A percentile compares a stretch with the other conserved stretches of the same genome.
Conservation (phyloP, 805 yeast genomes). For the Candida boidinii region DNA sequence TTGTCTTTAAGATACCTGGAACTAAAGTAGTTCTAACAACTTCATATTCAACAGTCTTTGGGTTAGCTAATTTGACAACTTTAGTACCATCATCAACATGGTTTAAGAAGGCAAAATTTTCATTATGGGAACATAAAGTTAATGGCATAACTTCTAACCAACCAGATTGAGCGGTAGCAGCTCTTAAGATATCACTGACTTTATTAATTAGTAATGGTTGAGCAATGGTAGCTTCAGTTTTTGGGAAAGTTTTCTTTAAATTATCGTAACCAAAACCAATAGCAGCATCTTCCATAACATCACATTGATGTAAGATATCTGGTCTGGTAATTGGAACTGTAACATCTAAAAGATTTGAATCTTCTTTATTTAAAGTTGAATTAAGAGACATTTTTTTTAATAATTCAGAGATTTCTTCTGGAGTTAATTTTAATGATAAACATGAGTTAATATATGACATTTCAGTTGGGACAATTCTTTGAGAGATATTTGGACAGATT, state of each 20-base stretch:
- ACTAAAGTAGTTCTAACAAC: constrained; percentile 92
- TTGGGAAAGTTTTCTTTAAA: constrained; percentile 68
- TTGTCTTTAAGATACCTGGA: constrained; percentile 92
- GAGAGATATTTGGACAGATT: constrained; percentile 61
- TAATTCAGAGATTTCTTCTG: constrained; percentile 58
- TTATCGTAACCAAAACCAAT: constrained; percentile 93
- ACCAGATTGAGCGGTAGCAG: constrained; percentile 88
- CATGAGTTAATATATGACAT: constrained; percentile 84
- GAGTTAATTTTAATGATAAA: constrained; percentile 70
- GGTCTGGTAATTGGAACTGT: constrained; percentile 89
- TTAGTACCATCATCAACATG: constrained; percentile 60
- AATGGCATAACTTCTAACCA: constrained; percentile 95
- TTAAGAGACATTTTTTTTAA: constrained; percentile 74
- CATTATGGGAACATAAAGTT: constrained; percentile 93
- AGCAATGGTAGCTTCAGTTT: constrained; percentile 73
- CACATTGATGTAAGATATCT: constrained; percentile 94
- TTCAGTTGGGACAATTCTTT: constrained; percentile 67
- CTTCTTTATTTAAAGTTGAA: constrained; percentile 43
- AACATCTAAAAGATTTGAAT: constrained; percentile 50
- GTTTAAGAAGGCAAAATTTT: constrained; percentile 84
- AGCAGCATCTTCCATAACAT: constrained; percentile 97
- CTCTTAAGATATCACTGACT: constrained; percentile 81
- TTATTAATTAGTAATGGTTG: constrained; percentile 87
- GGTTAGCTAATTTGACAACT: constrained; percentile 90
- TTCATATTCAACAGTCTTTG: constrained; percentile 94